These are phyloP conservation scores for Debaryomycetaceae sp. DNA, from an alignment of 1,139 yeast species.

Conservation along the genomic window DNA sequence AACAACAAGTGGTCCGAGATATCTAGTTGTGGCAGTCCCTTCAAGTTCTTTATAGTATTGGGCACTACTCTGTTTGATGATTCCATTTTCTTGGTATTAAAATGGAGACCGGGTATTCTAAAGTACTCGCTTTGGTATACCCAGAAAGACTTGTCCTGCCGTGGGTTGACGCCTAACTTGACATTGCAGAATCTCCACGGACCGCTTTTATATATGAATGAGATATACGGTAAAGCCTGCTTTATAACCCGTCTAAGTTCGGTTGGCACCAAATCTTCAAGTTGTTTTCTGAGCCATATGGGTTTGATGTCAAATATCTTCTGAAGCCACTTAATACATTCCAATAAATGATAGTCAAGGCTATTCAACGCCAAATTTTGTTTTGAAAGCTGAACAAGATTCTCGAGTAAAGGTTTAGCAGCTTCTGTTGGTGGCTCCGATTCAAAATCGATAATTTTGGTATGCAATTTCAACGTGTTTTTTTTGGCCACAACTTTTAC, in stretches of 20 bases:
- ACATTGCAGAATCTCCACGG: slow-evolving; percentile 95
- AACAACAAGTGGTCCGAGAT: slow-evolving; percentile 57
- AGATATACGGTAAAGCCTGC: slow-evolving; percentile 77
- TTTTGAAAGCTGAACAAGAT: slow-evolving; percentile 22
- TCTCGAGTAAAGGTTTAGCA: slow-evolving; percentile 35
- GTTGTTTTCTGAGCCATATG: slow-evolving; percentile 79
- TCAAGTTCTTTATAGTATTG: slow-evolving; percentile 14
- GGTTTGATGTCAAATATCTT: slow-evolving; percentile 67
- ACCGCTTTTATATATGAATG: slow-evolving; percentile 80
- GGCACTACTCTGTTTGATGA: slow-evolving; percentile 14
- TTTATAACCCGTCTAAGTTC: slow-evolving; percentile 53
- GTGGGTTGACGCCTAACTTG: slow-evolving; percentile 77
- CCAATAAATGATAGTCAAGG: slow-evolving; percentile 30
- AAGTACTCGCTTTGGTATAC: slow-evolving; percentile 83
- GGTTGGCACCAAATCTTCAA: slow-evolving; percentile 56
- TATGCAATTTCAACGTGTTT: slow-evolving; percentile 41
- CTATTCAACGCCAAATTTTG: slow-evolving; percentile 20
- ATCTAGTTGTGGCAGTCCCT: slow-evolving; percentile 17
- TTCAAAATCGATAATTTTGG: slow-evolving; percentile 39
- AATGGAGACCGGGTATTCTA: slow-evolving; percentile 44
- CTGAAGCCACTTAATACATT: slow-evolving; percentile 52
- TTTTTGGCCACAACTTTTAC: slow-evolving; percentile 37
- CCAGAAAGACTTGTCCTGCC: slow-evolving; percentile 50
- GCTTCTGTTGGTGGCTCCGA: slow-evolving; percentile 27
- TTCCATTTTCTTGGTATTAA: slow-evolving; percentile 9